Conservation (phyloP, 371 early-diverging fungal genomes). For the Haplosporangium sp. region DNA sequence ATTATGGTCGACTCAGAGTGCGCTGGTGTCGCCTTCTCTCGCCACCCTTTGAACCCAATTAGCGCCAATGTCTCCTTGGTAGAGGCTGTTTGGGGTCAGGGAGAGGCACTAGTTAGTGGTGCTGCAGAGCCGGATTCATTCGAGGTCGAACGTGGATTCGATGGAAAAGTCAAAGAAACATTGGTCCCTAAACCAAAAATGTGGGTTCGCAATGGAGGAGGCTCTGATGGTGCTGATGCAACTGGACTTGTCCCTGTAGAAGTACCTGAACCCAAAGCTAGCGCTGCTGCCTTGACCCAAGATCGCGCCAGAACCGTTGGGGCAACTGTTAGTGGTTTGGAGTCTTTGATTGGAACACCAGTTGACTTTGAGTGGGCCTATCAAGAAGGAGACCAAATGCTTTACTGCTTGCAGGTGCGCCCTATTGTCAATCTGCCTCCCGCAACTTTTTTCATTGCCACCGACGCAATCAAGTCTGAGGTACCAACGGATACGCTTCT, state of each 20-base stretch:
- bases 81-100: slow-evolving; percentile 56
- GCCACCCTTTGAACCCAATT: slow-evolving; percentile 52
- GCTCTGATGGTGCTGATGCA: slow-evolving; percentile 25
- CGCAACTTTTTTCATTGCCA: slow-evolving; percentile 43
- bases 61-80: slow-evolving; percentile 46
- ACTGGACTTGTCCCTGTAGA: slow-evolving; percentile 46
- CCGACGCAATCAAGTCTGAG: slow-evolving; percentile 29
- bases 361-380: slow-evolving; percentile 56
- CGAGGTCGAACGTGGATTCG: slow-evolving; percentile 47
- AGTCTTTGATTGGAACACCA: slow-evolving; percentile 45
- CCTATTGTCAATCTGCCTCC: slow-evolving; percentile 56
- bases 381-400: slow-evolving; percentile 43
- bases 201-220: slow-evolving; percentile 50
- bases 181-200: slow-evolving; percentile 54
- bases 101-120: slow-evolving; percentile 53
- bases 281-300: slow-evolving; percentile 37
- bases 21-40: slow-evolving; percentile 56
- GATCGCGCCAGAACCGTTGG: slow-evolving; percentile 45
- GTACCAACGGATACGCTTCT: slow-evolving; percentile 6
- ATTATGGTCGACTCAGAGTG: slow-evolving; percentile 55
- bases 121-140: slow-evolving; percentile 55
- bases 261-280: slow-evolving; percentile 39
- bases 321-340: slow-evolving; percentile 36
- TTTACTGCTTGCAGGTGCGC: slow-evolving; percentile 54
- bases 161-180: slow-evolving; percentile 49